Percentiles rank a stretch among this genome's conserved stretches.
phyloP scores from a whole-genome alignment of 768 basidiomycete genomes.

The Phylloporus arenicola region DNA sequence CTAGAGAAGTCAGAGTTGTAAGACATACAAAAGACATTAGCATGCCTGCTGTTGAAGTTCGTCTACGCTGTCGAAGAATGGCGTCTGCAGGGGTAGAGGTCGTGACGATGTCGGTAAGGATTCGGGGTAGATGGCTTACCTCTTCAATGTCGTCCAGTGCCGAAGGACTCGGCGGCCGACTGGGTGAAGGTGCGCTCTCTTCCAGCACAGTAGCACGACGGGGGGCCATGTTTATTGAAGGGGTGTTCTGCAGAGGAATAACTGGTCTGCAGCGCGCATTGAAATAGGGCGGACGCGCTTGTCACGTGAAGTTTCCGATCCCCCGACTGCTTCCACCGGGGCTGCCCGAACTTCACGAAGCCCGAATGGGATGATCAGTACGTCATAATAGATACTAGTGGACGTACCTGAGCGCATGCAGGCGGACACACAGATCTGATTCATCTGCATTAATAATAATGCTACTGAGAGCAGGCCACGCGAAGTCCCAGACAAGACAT shows the following conservation, averaged over 20 bases:
- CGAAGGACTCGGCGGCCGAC: slow-evolving; percentile 23
- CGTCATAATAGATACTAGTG: background rate
- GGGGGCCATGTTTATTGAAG: slow-evolving; percentile 20
- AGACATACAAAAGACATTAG: slow-evolving; percentile 4
- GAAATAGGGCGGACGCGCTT: slow-evolving; percentile 12
- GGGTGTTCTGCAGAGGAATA: background rate
- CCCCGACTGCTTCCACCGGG: slow-evolving; percentile 1
- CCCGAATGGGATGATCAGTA: background rate
- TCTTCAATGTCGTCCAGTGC: slow-evolving; percentile 39
- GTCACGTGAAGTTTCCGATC: slow-evolving; percentile 16
- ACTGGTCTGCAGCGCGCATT: background rate
- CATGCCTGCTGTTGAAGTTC: slow-evolving; percentile 78
- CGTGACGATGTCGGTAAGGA: background rate
- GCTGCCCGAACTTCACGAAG: background rate
- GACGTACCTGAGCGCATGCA: background rate
- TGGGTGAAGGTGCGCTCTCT: slow-evolving; percentile 24
- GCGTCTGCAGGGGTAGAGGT: slow-evolving; percentile 32
- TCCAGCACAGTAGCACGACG: slow-evolving; percentile 25
- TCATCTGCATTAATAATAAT: background rate
- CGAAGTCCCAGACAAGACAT: background rate
- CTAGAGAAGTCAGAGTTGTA: slow-evolving; percentile 34
- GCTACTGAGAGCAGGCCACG: background rate
- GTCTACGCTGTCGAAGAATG: slow-evolving; percentile 75
- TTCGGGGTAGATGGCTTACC: slow-evolving; percentile 16
- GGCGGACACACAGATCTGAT: background rate